These are phyloP conservation scores for Pulveroboletus ravenelii DNA, from an alignment of 768 basidiomycete species.

Conservation along the genomic window DNA sequence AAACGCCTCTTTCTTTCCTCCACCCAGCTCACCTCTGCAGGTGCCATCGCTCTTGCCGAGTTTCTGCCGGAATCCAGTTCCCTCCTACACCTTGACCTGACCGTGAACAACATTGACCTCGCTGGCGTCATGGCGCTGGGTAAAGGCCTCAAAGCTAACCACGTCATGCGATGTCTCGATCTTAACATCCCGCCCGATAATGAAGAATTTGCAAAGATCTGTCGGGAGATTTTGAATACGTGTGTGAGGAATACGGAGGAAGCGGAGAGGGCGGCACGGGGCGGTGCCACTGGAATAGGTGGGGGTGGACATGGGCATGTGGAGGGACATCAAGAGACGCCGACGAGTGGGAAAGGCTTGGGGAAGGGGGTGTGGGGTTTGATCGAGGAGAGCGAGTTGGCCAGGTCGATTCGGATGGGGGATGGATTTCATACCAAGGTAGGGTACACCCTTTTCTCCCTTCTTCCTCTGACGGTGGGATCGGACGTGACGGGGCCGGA, in stretches of 20 bases:
- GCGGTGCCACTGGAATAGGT: constrained; percentile 1
- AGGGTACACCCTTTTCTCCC: constrained; percentile 31
- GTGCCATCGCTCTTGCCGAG: constrained; percentile 93
- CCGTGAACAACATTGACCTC: constrained; percentile 74
- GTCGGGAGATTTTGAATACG: constrained; percentile 82
- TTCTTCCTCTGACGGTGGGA: background rate
- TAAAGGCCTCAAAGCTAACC: constrained; percentile 79
- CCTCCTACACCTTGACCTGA: constrained; percentile 88
- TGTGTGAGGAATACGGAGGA: constrained; percentile 94
- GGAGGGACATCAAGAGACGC: constrained; percentile 19
- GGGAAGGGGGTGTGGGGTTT: constrained; percentile 77
- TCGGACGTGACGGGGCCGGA: background rate
- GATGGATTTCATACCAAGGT: constrained; percentile 39
- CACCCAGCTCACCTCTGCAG: constrained; percentile 72
- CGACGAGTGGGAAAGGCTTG: constrained; percentile 45
- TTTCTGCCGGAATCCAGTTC: constrained; percentile 89
- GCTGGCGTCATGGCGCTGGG: constrained; percentile 92
- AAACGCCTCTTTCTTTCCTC: constrained; percentile 90
- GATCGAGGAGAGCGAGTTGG: constrained; percentile 83
- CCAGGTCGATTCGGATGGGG: constrained; percentile 57
- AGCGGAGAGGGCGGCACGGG: constrained; percentile 44
- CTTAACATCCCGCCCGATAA: constrained; percentile 85
- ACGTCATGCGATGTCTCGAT: constrained; percentile 87
- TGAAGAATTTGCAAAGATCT: constrained; percentile 78
- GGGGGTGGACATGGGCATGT: background rate